A percentile compares a stretch with the other conserved stretches of the same genome.
Evolutionary conservation across 1,139 yeast species (phyloP).

Genomic region (Diutina mesorugosa): DNA sequence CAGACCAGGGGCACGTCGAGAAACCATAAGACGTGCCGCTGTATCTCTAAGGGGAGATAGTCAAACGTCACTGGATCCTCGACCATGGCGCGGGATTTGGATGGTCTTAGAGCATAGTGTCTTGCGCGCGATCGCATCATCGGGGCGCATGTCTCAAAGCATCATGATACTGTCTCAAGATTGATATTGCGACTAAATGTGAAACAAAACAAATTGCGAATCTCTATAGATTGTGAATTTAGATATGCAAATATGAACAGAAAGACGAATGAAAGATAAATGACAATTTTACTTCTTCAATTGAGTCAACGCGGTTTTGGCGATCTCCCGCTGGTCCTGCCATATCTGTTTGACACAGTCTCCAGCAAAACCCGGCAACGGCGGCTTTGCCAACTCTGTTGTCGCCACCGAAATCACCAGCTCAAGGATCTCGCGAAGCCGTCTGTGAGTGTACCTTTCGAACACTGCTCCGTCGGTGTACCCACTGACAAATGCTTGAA

Average conservation of each 20-base stretch:
- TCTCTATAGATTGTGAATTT: not conserved
- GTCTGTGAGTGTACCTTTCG: constrained; percentile 12
- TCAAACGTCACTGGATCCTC: not conserved
- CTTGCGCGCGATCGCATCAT: too few relatives aligned
- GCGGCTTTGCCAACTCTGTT: not conserved
- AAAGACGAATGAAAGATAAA: not conserved
- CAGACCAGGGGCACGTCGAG: not conserved
- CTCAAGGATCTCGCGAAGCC: constrained; percentile 22
- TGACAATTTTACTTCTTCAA: not conserved
- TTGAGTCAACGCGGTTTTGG: not conserved
- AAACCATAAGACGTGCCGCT: not conserved
- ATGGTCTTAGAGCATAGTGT: too few relatives aligned
- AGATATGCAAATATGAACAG: too few relatives aligned
- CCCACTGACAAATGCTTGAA: constrained; percentile 15
- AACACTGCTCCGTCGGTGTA: constrained; percentile 32
- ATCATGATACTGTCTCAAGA: too few relatives aligned
- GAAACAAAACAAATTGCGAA: too few relatives aligned
- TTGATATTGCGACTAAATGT: too few relatives aligned
- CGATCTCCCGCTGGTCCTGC: not conserved
- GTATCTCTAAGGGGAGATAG: not conserved
- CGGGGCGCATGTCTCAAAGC: too few relatives aligned
- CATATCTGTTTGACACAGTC: not conserved
- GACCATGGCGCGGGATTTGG: too few relatives aligned
- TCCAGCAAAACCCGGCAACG: not conserved
- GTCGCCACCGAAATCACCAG: constrained; percentile 4